These are phyloP conservation scores for Karstenula rhodostoma DNA, from an alignment of 2,329 filamentous ascomycete genomes.

Conservation along the genomic window DNA sequence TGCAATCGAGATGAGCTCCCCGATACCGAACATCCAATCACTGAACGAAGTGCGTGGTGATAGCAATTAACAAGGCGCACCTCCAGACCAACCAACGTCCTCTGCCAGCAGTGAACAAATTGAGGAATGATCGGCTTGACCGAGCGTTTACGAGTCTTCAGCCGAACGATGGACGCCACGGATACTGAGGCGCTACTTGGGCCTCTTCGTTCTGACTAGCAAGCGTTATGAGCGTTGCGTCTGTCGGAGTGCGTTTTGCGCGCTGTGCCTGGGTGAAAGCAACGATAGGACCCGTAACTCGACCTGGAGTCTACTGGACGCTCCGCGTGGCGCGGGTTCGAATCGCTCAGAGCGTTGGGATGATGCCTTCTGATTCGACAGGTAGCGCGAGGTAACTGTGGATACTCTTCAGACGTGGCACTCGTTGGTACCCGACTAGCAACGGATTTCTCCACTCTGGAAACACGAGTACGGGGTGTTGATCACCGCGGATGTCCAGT, in stretches of 20 bases:
- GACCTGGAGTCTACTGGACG: background rate
- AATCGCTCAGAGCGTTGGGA: background rate
- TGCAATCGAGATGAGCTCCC: background rate
- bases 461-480: background rate
- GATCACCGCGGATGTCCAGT: background rate
- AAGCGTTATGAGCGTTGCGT: conserved; percentile 12
- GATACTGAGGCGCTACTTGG: background rate
- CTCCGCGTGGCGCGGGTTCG: background rate
- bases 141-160: background rate
- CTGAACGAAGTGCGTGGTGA: background rate
- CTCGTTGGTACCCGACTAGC: background rate
- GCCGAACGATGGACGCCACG: conserved; percentile 7
- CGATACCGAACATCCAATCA: background rate
- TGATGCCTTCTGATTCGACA: conserved; percentile 7
- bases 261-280: background rate
- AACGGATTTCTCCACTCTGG: background rate
- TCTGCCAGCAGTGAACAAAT: background rate
- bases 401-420: conserved; percentile 7
- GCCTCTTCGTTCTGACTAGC: conserved; percentile 1
- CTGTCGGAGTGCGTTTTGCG: background rate
- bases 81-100: background rate
- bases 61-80: background rate
- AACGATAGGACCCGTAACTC: background rate
- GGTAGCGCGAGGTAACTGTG: background rate
- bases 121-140: conserved; percentile 6